Conservation (phyloP, 108 stramenopile species). For the Mayamaea pseudoterrestris region DNA sequence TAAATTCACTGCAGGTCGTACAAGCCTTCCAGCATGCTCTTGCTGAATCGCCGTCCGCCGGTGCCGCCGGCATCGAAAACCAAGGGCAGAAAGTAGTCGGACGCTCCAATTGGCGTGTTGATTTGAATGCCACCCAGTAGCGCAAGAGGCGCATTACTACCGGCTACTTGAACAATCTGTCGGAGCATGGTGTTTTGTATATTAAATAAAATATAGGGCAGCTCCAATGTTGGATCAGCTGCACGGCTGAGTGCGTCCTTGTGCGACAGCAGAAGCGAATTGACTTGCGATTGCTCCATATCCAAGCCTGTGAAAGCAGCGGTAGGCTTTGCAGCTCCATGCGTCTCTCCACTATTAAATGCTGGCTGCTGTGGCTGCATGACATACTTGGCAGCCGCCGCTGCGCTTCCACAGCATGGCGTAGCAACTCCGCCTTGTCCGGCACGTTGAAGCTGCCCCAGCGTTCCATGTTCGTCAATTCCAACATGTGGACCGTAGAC, state of each 20-base stretch:
- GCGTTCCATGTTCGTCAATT: slow-evolving; percentile 26
- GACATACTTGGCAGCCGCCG: slow-evolving; percentile 39
- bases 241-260: slow-evolving; percentile 26
- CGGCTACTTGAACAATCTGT: slow-evolving; percentile 28
- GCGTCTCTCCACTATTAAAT: slow-evolving; percentile 11
- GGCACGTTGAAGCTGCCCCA: slow-evolving; percentile 53
- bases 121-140: slow-evolving; percentile 66
- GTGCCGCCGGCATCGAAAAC: slow-evolving; percentile 36
- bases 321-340: slow-evolving; percentile 21
- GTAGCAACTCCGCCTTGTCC: slow-evolving; percentile 24
- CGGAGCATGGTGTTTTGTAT: slow-evolving; percentile 28
- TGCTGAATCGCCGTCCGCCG: too few relatives aligned
- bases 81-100: slow-evolving; percentile 62
- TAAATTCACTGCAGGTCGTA: too few relatives aligned
- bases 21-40: too few relatives aligned
- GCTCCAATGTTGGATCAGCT: slow-evolving; percentile 29
- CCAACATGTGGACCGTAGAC: slow-evolving; percentile 71
- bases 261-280: slow-evolving; percentile 31
- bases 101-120: slow-evolving; percentile 39
- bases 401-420: slow-evolving; percentile 50
- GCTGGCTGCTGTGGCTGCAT: too few relatives aligned
- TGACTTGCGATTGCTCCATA: slow-evolving; percentile 38
- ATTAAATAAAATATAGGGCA: slow-evolving; percentile 43
- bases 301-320: slow-evolving; percentile 15
- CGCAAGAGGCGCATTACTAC: slow-evolving; percentile 27